Evolutionary conservation across 495 filamentous ascomycete species (phyloP).

Genomic region (Penicillium goetzii): DNA sequence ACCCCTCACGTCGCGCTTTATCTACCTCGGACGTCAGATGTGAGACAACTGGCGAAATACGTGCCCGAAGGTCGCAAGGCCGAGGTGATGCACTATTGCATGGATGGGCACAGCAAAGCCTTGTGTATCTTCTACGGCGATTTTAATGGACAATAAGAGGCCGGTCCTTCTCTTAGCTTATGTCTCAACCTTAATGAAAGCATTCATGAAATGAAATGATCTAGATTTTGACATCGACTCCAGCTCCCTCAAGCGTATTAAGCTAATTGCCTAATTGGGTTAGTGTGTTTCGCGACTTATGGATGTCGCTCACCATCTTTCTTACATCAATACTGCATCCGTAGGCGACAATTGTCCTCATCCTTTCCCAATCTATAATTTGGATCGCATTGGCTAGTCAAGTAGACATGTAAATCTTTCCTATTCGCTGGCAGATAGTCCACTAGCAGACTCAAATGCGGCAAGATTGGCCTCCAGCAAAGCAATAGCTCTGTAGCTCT

Average conservation of each 20-base stretch:
- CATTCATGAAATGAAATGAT: not conserved
- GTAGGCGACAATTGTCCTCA: not conserved
- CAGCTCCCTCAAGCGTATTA: not conserved
- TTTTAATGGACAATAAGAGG: slow-evolving; percentile 35
- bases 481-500: slow-evolving; percentile 41
- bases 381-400: not conserved
- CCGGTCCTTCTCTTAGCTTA: slow-evolving; percentile 8
- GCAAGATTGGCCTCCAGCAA: slow-evolving; percentile 41
- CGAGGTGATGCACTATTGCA: slow-evolving; percentile 87
- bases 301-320: slow-evolving; percentile 3
- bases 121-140: slow-evolving; percentile 59
- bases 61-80: slow-evolving; percentile 58
- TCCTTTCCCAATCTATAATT: not conserved
- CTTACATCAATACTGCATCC: not conserved
- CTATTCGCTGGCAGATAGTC: not conserved
- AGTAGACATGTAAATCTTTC: not conserved
- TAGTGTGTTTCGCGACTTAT: slow-evolving; percentile 19
- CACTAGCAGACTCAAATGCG: slow-evolving; percentile 36
- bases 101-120: slow-evolving; percentile 86
- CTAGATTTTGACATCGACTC: not conserved
- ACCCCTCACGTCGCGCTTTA: slow-evolving; percentile 69
- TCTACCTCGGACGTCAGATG: slow-evolving; percentile 84
- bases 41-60: slow-evolving; percentile 76
- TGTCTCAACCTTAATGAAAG: slow-evolving; percentile 3
- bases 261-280: slow-evolving; percentile 33